Base-by-base conservation (phyloP, 1,284 basidiomycete species). In the Cutaneotrichosporon curvatum region DNA sequence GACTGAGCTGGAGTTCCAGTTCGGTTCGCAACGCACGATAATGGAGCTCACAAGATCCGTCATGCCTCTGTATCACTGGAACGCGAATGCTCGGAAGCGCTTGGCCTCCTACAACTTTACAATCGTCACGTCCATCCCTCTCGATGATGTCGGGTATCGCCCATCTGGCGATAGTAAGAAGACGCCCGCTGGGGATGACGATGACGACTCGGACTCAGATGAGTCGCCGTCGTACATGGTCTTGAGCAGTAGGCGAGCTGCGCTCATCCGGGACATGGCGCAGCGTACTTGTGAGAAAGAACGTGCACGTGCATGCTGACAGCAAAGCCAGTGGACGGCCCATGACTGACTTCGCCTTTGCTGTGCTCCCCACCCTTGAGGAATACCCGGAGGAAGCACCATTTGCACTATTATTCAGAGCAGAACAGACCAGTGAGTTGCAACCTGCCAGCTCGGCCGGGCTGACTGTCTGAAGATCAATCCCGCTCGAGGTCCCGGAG, bases 331-430 rank as follows among this genome's bases (percentile, higher is more conserved):
- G 60, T 15, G 61, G 61, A 0, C 50, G 65, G 9, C 63, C 64
- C 2, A 55, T 64, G 45, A 35, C 51, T 6, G 68, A 72, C 42
- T 69, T 65, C 21, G 52, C 63, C 45, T 45, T 46, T 2, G 64
- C 60, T 2, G 58, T 68, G n/a, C 50, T 67, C 6, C 63, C 68
- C 11, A 66, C 43, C 11, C 14, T 50, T 9, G 40, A 37, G 15
- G 40, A 20, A 2, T 19, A 45, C 22, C 43, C 48, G 6, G 37
- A 45, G 20, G 48, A 50, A 4, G 43, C 19, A 15, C 48, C 48
- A 22, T 46, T 70, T 37, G 68, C 67, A 4, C 53, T 65, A 2
- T 40, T 72, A 16, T 72, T 68, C 44, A 59, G 66, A 21, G 63
- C 68, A 22, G 56, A 60, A 22, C 46, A 45, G 23, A 35, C 37